Base-by-base conservation (phyloP, 352 stramenopile species). In the Globisporangium paddicum region DNA sequence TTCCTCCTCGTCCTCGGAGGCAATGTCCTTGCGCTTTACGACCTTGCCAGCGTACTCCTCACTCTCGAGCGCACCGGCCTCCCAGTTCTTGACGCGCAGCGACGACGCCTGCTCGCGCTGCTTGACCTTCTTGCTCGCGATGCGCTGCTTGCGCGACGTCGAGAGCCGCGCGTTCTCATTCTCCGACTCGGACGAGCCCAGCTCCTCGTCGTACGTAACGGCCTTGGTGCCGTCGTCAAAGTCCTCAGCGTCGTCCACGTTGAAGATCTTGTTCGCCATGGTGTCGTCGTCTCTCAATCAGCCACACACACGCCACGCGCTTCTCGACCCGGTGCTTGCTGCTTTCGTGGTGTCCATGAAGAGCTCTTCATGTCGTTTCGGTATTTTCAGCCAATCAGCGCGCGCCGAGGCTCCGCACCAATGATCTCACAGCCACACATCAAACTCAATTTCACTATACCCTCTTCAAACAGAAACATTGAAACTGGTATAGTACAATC, bases 21-120 rank as follows among this genome's bases (percentile, higher is more conserved):
- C 52, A 44, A 95, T 53, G 14, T 91, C 78, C 37, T 76, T 79
- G 23, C 86, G 77, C 59, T 81, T 82, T 35, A 95, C 80, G 32
- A 95, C 83, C 62, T 89, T 89, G 13, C 83, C 86, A 4, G 82
- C 79, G 51, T 93, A 93, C 48, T 78, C 76, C 19, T 68, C 64
- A 42, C 66, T 77, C 38, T 88, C 79, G 64, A 87, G 6, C 11
- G 71, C 44, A 0, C 60, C 72, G 2, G 69, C 73, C 50, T 90
- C 72, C 78, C 82, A 93, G 68, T 92, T 93, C 63, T 88, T 67
- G 5, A 93, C 78, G 0, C 86, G 86, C 62, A 95, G 60, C 52
- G 71, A 68, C 8, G 86, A 90, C 58, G 81, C 78, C 41, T 74
- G 60, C 54, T 86, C 79, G 37, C 64, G 55, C 23, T 42, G 18